Percentiles rank a stretch among this genome's conserved stretches.
Evolutionary conservation across 2,329 filamentous ascomycete genomes (phyloP).

Genomic region (Zymoseptoria tritici): DNA sequence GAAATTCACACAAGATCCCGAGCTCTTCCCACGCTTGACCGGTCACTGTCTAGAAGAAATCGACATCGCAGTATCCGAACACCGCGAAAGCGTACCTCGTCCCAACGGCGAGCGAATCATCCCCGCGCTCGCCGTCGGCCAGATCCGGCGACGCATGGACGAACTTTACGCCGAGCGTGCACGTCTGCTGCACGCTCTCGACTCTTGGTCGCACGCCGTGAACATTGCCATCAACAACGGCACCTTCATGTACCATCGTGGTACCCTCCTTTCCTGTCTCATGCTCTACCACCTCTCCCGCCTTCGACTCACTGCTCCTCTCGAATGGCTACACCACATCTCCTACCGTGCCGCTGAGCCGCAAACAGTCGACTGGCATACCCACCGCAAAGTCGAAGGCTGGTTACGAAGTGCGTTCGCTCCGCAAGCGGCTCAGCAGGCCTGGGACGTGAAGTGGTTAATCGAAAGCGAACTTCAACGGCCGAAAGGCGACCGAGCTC

Average conservation of each 20-base stretch:
- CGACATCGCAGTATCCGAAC: background rate
- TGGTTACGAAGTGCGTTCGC: constrained; percentile 8
- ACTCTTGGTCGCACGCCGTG: constrained; percentile 7
- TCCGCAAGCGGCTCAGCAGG: constrained; percentile 7
- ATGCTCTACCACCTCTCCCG: constrained; percentile 9
- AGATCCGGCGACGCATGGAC: constrained; percentile 1
- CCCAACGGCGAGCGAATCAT: background rate
- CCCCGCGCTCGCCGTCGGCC: background rate
- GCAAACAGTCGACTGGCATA: constrained; percentile 2
- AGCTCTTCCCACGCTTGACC: constrained; percentile 11
- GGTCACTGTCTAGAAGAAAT: constrained; percentile 5
- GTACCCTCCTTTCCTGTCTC: constrained; percentile 10
- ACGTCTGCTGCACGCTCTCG: constrained; percentile 6
- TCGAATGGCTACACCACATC: constrained; percentile 13
- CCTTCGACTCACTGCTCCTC: constrained; percentile 8
- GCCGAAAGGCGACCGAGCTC: constrained; percentile 3
- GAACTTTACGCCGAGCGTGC: constrained; percentile 6
- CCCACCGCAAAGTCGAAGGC: constrained; percentile 6
- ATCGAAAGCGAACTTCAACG: constrained; percentile 9
- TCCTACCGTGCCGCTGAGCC: constrained; percentile 10
- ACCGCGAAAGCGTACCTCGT: background rate
- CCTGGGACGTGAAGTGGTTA: constrained; percentile 9
- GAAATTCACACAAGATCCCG: constrained; percentile 15
- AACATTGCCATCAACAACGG: constrained; percentile 2
- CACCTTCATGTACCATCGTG: constrained; percentile 6